Percentiles rank a stretch among this genome's conserved stretches.
phyloP scores from a whole-genome alignment of 2,329 filamentous ascomycete species.

The Nannizzia gypsea region DNA sequence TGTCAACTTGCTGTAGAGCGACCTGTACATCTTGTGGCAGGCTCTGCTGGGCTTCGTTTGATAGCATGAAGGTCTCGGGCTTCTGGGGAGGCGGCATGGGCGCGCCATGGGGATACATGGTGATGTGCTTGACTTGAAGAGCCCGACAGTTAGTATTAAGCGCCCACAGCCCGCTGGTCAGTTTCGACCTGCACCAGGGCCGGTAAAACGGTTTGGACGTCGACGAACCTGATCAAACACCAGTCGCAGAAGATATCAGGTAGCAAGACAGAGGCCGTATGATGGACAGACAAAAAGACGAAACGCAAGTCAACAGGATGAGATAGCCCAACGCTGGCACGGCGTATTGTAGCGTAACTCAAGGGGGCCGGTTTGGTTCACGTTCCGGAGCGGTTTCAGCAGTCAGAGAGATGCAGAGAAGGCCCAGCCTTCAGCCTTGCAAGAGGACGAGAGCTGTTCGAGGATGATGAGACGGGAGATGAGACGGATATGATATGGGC shows the following conservation, averaged over 20 bases:
- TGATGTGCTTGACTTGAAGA: neutral
- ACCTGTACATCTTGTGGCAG: conserved; percentile 94
- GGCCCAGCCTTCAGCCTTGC: conserved; percentile 5
- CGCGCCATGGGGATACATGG: conserved; percentile 66
- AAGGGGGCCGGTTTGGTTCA: neutral
- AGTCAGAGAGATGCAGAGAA: conserved; percentile 3
- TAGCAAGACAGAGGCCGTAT: neutral
- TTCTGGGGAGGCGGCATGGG: conserved; percentile 87
- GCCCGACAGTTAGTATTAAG: neutral
- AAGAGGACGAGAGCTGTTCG: conserved; percentile 6
- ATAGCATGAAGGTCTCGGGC: conserved; percentile 97
- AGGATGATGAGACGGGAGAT: conserved; percentile 11
- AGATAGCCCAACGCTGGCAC: conserved; percentile 2
- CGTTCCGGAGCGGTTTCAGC: neutral
- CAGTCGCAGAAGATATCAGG: neutral
- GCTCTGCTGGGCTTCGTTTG: conserved; percentile 90
- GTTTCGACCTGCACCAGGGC: neutral
- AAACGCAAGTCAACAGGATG: conserved; percentile 13
- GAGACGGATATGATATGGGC: conserved; percentile 12
- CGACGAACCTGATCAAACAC: conserved; percentile 3
- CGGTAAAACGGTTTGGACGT: neutral
- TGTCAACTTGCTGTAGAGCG: conserved; percentile 95
- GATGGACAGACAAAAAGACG: conserved; percentile 11
- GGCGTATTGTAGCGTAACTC: neutral
- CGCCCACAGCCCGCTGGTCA: neutral